Evolutionary conservation across 1,284 basidiomycete genomes (phyloP).

Genomic region (Boletus subluridellus): DNA sequence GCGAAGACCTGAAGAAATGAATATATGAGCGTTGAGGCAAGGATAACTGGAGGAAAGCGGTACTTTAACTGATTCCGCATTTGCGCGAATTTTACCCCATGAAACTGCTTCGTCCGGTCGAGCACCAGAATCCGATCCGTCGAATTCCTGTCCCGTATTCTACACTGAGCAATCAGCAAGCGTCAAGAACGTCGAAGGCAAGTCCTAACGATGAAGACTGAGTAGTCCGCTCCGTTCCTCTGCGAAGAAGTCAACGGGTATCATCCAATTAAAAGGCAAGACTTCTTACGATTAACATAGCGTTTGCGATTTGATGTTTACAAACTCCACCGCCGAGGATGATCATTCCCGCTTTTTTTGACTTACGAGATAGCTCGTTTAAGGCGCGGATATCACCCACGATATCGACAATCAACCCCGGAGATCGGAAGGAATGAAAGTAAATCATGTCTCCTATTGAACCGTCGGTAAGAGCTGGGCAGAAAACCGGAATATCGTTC

Average conservation of each 20-base stretch:
- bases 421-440: slow-evolving; percentile 93
- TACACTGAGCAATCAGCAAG: slow-evolving; percentile 30
- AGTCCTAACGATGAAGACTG: slow-evolving; percentile 83
- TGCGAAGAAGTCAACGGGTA: slow-evolving; percentile 33
- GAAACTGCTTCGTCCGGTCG: slow-evolving; percentile 96
- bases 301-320: slow-evolving; percentile 99
- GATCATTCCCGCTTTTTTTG: slow-evolving; percentile 97
- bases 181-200: neutral
- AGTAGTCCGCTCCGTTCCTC: slow-evolving; percentile 97
- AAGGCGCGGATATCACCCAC: slow-evolving; percentile 90
- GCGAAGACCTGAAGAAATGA: slow-evolving; percentile 52
- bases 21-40: slow-evolving; percentile 1
- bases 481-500: slow-evolving; percentile 99
- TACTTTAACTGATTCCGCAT: slow-evolving; percentile 90
- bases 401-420: slow-evolving; percentile 89
- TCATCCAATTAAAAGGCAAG: neutral
- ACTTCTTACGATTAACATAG: slow-evolving; percentile 88
- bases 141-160: slow-evolving; percentile 99
- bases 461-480: slow-evolving; percentile 96
- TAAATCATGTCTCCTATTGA: slow-evolving; percentile 99
- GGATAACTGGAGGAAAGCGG: neutral
- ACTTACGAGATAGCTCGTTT: slow-evolving; percentile 87
- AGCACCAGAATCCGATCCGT: slow-evolving; percentile 96
- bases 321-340: slow-evolving; percentile 97
- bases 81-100: slow-evolving; percentile 98